These are phyloP conservation scores for Verticillium albo-atrum DNA, from an alignment of 2,329 filamentous ascomycete species.

Conservation along the genomic window DNA sequence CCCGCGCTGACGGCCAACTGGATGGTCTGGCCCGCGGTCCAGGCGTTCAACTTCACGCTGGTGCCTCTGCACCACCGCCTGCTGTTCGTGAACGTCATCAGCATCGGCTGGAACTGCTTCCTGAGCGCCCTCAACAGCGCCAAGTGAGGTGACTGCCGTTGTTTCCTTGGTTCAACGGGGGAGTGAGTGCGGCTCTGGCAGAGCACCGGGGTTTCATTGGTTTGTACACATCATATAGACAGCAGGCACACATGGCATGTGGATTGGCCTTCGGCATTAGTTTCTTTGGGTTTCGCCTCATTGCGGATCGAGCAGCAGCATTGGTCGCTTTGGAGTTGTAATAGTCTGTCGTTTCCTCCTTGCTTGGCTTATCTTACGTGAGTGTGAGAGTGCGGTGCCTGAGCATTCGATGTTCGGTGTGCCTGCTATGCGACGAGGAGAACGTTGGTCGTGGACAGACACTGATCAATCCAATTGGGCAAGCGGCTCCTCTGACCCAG, in stretches of 20 bases:
- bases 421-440: too few species aligned
- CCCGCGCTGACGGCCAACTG: slow-evolving; percentile 77
- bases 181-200: background rate
- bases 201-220: background rate
- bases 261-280: background rate
- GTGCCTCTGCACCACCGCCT: slow-evolving; percentile 80
- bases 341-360: background rate
- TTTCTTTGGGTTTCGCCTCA: background rate
- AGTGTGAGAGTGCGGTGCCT: too few species aligned
- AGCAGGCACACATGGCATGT: background rate
- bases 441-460: too few species aligned
- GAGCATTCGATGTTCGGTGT: too few species aligned
- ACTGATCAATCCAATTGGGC: too few species aligned
- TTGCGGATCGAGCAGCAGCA: background rate
- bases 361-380: too few species aligned
- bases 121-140: slow-evolving; percentile 57
- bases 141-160: slow-evolving; percentile 9
- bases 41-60: slow-evolving; percentile 82
- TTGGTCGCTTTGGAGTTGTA: background rate
- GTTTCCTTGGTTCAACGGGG: background rate
- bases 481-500: too few species aligned
- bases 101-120: slow-evolving; percentile 62
- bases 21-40: slow-evolving; percentile 82
- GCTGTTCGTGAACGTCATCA: slow-evolving; percentile 80
- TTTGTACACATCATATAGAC: background rate